phyloP scores from a whole-genome alignment of 345 rosid species.

The Moringa oleifera region DNA sequence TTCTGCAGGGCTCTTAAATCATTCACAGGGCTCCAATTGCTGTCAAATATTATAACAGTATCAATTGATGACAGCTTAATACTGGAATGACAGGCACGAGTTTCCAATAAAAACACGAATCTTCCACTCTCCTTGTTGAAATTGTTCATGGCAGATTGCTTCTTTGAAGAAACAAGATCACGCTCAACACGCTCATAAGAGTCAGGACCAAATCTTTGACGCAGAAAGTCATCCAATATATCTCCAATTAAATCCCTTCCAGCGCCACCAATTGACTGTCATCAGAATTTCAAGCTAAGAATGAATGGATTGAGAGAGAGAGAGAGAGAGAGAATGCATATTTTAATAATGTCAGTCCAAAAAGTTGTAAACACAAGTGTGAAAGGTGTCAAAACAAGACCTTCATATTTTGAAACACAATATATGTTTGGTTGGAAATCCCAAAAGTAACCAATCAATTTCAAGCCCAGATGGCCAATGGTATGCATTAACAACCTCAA shows the following conservation, averaged over 20 bases:
- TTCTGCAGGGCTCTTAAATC: conserved; percentile 70
- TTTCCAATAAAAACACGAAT: conserved; percentile 80
- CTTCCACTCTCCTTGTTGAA: conserved; percentile 67
- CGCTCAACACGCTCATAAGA: conserved; percentile 77
- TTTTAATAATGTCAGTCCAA: not conserved
- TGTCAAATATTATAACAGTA: conserved; percentile 64
- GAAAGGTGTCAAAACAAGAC: too few relatives aligned
- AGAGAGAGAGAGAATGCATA: not conserved
- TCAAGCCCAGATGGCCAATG: too few relatives aligned
- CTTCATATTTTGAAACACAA: too few relatives aligned
- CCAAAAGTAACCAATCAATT: too few relatives aligned
- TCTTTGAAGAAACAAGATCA: conserved; percentile 34
- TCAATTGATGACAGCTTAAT: conserved; percentile 70
- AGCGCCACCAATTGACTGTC: conserved; percentile 51
- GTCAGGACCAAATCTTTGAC: conserved; percentile 65
- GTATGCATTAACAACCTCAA: too few relatives aligned
- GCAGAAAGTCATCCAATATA: conserved; percentile 78
- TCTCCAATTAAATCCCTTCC: conserved; percentile 59
- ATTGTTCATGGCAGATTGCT: conserved; percentile 47
- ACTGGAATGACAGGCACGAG: conserved; percentile 67
- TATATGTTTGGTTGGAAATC: too few relatives aligned
- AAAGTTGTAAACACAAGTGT: too few relatives aligned
- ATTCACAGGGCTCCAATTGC: conserved; percentile 69
- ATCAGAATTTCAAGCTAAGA: not conserved
- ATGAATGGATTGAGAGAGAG: too few relatives aligned